Conservation (phyloP, 2,329 filamentous ascomycete species). For the Colletotrichum sp. region DNA sequence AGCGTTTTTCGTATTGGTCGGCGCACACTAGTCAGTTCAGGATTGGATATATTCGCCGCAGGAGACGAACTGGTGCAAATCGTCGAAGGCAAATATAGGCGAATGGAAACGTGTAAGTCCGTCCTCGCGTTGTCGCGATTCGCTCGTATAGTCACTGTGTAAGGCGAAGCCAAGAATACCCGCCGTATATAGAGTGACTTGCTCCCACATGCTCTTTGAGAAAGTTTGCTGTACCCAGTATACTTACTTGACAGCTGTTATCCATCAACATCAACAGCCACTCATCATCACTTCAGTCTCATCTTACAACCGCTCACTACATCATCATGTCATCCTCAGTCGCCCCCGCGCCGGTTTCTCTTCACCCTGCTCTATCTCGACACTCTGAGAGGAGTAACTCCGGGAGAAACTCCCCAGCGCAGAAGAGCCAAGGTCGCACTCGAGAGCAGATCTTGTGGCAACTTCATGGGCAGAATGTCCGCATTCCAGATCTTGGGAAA, state of each 20-base stretch:
- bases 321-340: not conserved
- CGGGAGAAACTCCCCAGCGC: not conserved
- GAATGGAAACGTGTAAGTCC: not conserved
- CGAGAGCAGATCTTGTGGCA: not conserved
- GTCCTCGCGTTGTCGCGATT: not conserved
- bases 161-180: not conserved
- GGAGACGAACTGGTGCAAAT: not conserved
- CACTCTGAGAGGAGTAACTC: not conserved
- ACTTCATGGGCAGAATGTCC: conserved; percentile 6
- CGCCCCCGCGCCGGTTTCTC: not conserved
- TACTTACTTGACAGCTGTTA: not conserved
- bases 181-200: not conserved
- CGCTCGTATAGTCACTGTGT: not conserved
- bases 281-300: not conserved
- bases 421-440: not conserved
- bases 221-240: not conserved
- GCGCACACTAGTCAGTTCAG: not conserved
- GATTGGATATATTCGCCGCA: not conserved
- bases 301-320: not conserved
- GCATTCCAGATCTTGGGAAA: not conserved
- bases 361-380: not conserved
- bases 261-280: not conserved
- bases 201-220: not conserved
- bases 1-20: not conserved
- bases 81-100: not conserved